Conservation (phyloP, 164 flowering plant species). For the Vitis riparia region DNA sequence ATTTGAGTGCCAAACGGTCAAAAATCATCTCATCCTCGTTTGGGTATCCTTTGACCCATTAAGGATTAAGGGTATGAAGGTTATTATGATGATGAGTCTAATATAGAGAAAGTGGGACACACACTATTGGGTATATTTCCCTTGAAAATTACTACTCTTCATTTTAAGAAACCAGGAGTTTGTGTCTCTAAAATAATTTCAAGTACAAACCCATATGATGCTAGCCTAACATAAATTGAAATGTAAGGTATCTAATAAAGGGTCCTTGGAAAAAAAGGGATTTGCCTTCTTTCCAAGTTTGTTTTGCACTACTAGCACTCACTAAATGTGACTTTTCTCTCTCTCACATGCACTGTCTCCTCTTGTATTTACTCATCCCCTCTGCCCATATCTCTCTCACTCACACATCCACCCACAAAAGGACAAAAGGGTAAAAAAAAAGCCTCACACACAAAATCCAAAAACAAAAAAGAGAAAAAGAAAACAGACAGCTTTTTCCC, state of each 20-base stretch:
- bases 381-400: neutral
- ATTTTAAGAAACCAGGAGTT: constrained; percentile 2
- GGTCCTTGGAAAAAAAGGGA: constrained; percentile 2
- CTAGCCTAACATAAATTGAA: constrained; percentile 19
- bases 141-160: constrained; percentile 22
- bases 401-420: neutral
- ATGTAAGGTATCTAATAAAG: constrained; percentile 7
- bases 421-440: neutral
- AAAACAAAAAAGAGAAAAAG: too few relatives aligned
- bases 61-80: neutral
- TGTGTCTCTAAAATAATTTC: neutral
- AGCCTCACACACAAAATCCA: too few relatives aligned
- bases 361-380: constrained; percentile 6
- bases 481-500: too few relatives aligned
- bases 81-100: neutral
- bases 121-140: neutral
- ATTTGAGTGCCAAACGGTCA: too few relatives aligned
- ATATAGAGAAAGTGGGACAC: neutral
- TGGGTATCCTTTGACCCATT: neutral
- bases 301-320: constrained; percentile 10
- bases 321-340: constrained; percentile 2
- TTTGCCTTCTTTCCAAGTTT: constrained; percentile 19
- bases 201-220: constrained; percentile 15
- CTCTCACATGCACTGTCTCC: constrained; percentile 21
- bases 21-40: too few relatives aligned